Conservation (phyloP, 2,329 filamentous ascomycete genomes). For the Ceratocystis eucalypticola region DNA sequence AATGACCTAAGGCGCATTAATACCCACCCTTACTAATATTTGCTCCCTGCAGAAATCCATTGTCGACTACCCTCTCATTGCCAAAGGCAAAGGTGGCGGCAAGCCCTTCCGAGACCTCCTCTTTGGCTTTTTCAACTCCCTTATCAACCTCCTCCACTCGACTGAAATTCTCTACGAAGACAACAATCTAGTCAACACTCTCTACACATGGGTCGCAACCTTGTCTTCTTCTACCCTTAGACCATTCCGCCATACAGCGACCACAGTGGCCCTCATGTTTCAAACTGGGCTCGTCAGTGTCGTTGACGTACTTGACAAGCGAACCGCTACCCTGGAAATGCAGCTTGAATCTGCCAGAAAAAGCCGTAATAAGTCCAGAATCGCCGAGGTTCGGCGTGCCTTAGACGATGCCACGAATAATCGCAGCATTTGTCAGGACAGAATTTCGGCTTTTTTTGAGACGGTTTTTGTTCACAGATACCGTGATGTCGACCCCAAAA, state of each 20-base stretch:
- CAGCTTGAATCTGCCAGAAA: slow-evolving; percentile 64
- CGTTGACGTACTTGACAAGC: slow-evolving; percentile 55
- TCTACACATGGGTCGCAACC: slow-evolving; percentile 76
- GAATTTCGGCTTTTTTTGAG: slow-evolving; percentile 77
- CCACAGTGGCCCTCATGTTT: slow-evolving; percentile 67
- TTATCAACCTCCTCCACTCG: slow-evolving; percentile 67
- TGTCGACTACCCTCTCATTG: slow-evolving; percentile 82
- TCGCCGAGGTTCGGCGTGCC: slow-evolving; percentile 58
- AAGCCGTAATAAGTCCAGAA: slow-evolving; percentile 63
- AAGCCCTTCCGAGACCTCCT: slow-evolving; percentile 66
- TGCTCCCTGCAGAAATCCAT: slow-evolving; percentile 46
- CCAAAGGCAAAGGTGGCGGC: slow-evolving; percentile 56
- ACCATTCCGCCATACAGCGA: slow-evolving; percentile 88
- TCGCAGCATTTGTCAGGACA: slow-evolving; percentile 53
- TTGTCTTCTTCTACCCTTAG: slow-evolving; percentile 81
- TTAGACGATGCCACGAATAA: slow-evolving; percentile 57
- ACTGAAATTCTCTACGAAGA: slow-evolving; percentile 72
- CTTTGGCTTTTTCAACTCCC: slow-evolving; percentile 61
- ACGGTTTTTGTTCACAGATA: slow-evolving; percentile 92
- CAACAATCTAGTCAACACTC: slow-evolving; percentile 66
- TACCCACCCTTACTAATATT: not conserved
- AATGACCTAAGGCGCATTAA: not conserved
- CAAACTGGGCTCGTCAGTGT: slow-evolving; percentile 64
- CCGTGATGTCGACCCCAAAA: slow-evolving; percentile 79
- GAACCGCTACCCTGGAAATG: slow-evolving; percentile 61